phyloP scores from a whole-genome alignment of 129 eudicot species.

The Artemisia tridentata region DNA sequence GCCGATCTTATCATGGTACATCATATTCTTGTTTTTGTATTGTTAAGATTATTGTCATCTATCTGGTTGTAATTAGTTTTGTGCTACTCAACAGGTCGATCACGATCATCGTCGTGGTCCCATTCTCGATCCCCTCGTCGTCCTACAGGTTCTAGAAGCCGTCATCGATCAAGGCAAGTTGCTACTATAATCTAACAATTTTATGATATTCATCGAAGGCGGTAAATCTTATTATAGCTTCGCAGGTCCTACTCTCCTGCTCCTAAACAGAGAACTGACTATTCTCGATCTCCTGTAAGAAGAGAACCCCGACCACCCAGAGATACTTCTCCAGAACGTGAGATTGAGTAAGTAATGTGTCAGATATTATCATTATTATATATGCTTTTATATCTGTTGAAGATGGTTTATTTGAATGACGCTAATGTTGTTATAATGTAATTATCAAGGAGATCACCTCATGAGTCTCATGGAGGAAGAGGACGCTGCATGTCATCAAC shows the following conservation, averaged over 20 bases:
- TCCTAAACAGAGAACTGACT: conserved; percentile 38
- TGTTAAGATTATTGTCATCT: neutral
- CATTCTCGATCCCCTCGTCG: conserved; percentile 58
- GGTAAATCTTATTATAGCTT: conserved; percentile 1
- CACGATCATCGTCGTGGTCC: conserved; percentile 49
- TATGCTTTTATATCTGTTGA: neutral
- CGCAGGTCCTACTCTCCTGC: conserved; percentile 59
- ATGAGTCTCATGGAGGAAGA: conserved; percentile 26
- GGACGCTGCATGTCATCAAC: conserved; percentile 33
- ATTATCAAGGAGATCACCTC: conserved; percentile 22
- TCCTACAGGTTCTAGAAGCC: conserved; percentile 56
- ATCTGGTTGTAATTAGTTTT: neutral
- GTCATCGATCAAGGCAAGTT: conserved; percentile 54
- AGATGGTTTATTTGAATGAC: conserved; percentile 2
- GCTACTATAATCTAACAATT: neutral
- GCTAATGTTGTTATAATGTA: neutral
- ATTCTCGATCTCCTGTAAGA: conserved; percentile 40
- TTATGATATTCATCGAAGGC: neutral
- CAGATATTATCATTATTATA: neutral
- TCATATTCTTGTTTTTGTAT: neutral
- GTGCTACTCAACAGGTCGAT: conserved; percentile 39
- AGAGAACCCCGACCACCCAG: conserved; percentile 40
- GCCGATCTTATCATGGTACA: conserved; percentile 47
- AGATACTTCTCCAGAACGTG: conserved; percentile 32
- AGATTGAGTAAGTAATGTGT: neutral